Evolutionary conservation across 1,284 basidiomycete genomes (phyloP), one percentile per base, ranked within the genome.

Genomic region (Leucoagaricus sp.): DNA sequence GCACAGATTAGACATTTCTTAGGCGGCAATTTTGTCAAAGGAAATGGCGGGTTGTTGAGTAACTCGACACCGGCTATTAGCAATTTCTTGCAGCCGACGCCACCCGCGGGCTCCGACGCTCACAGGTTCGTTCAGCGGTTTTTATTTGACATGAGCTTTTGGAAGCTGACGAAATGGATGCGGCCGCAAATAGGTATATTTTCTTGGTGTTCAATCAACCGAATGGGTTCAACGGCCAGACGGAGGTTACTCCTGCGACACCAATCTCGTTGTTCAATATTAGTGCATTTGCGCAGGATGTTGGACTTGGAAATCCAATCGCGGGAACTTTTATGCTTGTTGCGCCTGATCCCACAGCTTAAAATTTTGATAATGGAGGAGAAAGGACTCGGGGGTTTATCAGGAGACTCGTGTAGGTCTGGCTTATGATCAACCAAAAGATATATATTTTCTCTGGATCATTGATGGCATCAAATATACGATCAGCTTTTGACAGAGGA

Each of bases 311-410:
- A 9, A 64, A 70, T 29, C 80, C 80, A 0, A 70, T 82, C 40
- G 80, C 71, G 13, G 80, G 79, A 28, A 80, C 76, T 0, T 81
- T 78, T 65, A 80, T 82, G 69, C 65, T 72, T 4, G 80, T 81
- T n/a, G n/a, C n/a, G n/a, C n/a, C n/a, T n/a, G n/a, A n/a, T n/a
- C n/a, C n/a, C n/a, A n/a, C n/a, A n/a, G n/a, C n/a, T n/a, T n/a
- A n/a, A n/a, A n/a, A n/a, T n/a, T n/a, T n/a, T n/a, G n/a, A n/a
- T n/a, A n/a, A n/a, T n/a, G n/a, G n/a, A n/a, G n/a, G n/a, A n/a
- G n/a, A n/a, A n/a, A n/a, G n/a, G n/a, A n/a, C n/a, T n/a, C n/a
- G n/a, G n/a, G n/a, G n/a, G n/a, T n/a, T n/a, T n/a, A n/a, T n/a
- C n/a, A n/a, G n/a, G n/a, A n/a, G n/a, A n/a, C n/a, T n/a, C n/a